These are phyloP conservation scores for Hypoxylon cercidicola DNA, from an alignment of 495 filamentous ascomycete genomes.

Conservation along the genomic window DNA sequence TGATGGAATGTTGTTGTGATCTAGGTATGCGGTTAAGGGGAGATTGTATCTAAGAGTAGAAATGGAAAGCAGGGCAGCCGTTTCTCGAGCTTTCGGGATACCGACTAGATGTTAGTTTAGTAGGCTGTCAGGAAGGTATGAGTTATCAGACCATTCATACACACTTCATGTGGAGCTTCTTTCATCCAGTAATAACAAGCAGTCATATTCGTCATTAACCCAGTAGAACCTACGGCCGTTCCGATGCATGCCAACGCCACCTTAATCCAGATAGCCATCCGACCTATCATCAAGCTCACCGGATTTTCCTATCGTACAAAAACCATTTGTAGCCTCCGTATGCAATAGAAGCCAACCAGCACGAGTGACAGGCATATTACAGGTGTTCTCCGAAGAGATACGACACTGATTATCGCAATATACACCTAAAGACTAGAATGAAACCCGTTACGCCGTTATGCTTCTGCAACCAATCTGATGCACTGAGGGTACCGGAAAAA, in stretches of 20 bases:
- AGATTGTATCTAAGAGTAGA: background rate
- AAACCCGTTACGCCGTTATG: conserved; percentile 18
- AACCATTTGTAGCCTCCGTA: conserved; percentile 15
- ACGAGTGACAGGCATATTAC: conserved; percentile 1
- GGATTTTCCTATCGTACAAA: conserved; percentile 19
- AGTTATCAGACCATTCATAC: no score
- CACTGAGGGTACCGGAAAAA: conserved; percentile 5
- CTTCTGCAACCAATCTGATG: conserved; percentile 24
- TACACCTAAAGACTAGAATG: conserved; percentile 11
- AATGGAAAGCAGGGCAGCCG: background rate
- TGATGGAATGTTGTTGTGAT: background rate
- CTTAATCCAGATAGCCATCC: conserved; percentile 17
- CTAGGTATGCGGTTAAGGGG: background rate
- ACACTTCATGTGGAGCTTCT: no score
- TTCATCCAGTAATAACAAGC: background rate
- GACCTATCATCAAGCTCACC: background rate
- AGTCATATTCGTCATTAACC: conserved; percentile 36
- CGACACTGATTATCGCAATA: conserved; percentile 8
- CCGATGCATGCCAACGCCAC: conserved; percentile 12
- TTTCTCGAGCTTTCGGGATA: background rate
- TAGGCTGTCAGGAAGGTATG: no score
- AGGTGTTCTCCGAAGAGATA: background rate
- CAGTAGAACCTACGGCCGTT: conserved; percentile 23
- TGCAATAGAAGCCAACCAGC: conserved; percentile 19
- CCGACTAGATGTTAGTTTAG: no score